Evolutionary conservation across 331 rosid species (phyloP).

Genomic region (Quercus phellos): DNA sequence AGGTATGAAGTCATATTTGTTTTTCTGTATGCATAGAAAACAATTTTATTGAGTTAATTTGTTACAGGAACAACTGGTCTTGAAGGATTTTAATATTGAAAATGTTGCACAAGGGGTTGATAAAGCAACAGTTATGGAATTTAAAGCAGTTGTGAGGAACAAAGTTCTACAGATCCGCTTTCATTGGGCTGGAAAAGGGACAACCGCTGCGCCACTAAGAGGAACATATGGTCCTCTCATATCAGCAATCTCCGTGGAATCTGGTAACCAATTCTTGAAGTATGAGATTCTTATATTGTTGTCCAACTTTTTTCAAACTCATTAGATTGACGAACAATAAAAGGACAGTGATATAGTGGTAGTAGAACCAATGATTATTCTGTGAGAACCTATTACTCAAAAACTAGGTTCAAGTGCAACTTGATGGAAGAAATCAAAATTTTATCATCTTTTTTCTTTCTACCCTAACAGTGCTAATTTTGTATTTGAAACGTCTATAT

Average conservation of each 20-base stretch:
- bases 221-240: slow-evolving; percentile 13
- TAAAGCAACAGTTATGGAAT: background rate
- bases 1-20: slow-evolving; percentile 18
- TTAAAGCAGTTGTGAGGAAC: slow-evolving; percentile 7
- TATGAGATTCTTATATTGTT: background rate
- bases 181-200: slow-evolving; percentile 31
- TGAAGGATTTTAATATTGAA: background rate
- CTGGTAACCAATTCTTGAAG: background rate
- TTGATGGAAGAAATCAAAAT: too few relatives aligned
- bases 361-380: background rate
- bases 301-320: background rate
- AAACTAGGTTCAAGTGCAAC: background rate
- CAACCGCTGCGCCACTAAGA: background rate
- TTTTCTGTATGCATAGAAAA: background rate
- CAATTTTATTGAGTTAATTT: background rate
- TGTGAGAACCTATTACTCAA: background rate
- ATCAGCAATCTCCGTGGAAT: background rate
- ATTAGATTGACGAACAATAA: background rate
- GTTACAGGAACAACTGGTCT: background rate
- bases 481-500: background rate
- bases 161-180: slow-evolving; percentile 20
- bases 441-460: background rate
- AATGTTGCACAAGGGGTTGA: background rate
- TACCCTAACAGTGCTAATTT: background rate
- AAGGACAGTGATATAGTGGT: background rate